phyloP scores from a whole-genome alignment of 2,329 filamentous ascomycete genomes.

The Colletotrichum camelliae region DNA sequence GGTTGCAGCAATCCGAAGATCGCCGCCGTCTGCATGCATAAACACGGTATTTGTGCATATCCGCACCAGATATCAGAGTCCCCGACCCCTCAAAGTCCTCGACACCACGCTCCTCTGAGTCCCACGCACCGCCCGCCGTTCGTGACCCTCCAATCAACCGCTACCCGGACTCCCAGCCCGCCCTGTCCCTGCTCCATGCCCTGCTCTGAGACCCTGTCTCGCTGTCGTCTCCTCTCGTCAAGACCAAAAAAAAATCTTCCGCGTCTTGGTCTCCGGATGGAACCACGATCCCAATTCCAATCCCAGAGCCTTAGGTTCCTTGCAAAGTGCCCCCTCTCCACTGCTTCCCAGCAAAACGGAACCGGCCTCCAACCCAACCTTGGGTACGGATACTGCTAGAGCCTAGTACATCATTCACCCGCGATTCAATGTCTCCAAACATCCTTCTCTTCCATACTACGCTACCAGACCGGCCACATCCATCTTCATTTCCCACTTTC shows the following conservation, averaged over 20 bases:
- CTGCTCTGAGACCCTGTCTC: not conserved
- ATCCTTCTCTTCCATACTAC: not conserved
- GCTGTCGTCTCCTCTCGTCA: not conserved
- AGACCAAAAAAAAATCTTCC: not conserved
- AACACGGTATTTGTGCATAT: not conserved
- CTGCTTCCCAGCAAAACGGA: not conserved
- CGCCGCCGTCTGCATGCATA: conserved; percentile 6
- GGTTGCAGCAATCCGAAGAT: conserved; percentile 17
- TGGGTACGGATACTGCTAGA: not conserved
- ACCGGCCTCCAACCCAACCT: not conserved
- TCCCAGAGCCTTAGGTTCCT: not conserved
- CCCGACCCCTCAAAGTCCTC: not conserved
- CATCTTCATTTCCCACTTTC: not conserved
- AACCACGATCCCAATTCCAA: not conserved
- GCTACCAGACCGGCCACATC: not conserved
- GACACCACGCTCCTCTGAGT: not conserved
- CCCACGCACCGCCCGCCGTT: not conserved
- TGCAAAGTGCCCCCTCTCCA: not conserved
- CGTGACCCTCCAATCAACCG: not conserved
- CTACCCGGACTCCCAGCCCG: not conserved
- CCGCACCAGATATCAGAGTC: not conserved
- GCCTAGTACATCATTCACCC: not conserved
- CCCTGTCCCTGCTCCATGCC: not conserved
- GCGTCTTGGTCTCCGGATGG: not conserved
- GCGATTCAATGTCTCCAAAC: not conserved